These are phyloP conservation scores for Mycena venus DNA, from an alignment of 768 basidiomycete genomes.

Conservation along the genomic window DNA sequence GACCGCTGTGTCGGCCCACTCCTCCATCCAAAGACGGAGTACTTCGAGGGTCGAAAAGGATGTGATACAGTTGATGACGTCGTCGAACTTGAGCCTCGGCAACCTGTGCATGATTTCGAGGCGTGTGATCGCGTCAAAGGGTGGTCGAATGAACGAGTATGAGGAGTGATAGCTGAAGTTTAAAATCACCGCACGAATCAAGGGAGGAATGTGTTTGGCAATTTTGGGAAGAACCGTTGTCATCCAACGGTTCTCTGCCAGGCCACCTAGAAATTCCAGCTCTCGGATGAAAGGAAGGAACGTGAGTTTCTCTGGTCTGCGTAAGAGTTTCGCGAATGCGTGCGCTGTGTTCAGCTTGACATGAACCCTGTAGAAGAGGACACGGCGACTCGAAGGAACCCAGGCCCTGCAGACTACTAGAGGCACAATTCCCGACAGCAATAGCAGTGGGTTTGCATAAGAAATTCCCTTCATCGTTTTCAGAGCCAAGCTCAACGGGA, in stretches of 20 bases:
- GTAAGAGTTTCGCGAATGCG: conserved; percentile 7
- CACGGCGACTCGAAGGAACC: neutral
- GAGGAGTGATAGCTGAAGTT: no score
- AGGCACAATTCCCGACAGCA: no score
- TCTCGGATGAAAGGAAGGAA: conserved; percentile 22
- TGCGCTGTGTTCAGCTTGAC: neutral
- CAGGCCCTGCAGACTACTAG: conserved; percentile 11
- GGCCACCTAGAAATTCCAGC: neutral
- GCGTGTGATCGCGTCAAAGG: neutral
- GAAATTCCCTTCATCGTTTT: no score
- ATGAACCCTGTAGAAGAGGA: conserved; percentile 6
- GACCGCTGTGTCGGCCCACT: neutral
- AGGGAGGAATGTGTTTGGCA: neutral
- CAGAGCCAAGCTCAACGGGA: no score
- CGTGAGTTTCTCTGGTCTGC: neutral
- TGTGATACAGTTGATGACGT: neutral
- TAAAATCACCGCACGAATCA: no score
- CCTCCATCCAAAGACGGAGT: neutral
- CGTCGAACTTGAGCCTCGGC: neutral
- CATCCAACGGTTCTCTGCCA: conserved; percentile 12
- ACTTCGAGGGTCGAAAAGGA: neutral
- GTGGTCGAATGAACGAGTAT: neutral
- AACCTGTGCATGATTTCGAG: neutral
- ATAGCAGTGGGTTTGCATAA: no score
- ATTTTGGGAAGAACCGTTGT: neutral